Evolutionary conservation across 805 yeast species (phyloP), one percentile per base, ranked within the genome.

Genomic region (Blastobotrys muscicola): DNA sequence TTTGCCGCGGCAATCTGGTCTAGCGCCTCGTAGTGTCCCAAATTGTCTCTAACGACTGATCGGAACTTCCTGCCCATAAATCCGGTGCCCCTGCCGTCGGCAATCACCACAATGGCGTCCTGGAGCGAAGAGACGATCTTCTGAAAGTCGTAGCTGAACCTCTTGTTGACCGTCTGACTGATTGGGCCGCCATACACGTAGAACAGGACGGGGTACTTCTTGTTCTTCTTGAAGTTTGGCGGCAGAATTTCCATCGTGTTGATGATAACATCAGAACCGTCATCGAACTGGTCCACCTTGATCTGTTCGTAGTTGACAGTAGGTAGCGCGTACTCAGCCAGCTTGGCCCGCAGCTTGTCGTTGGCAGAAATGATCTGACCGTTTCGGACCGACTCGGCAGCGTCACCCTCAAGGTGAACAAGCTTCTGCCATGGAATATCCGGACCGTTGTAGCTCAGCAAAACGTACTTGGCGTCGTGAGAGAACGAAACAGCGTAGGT

Each of bases 61-160:
- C 95, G 76, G 67, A 80, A 92, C 41, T 74, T 59, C 41, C 80
- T 74, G 10, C 95, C 95, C 64, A 79, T 85, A 62, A 71, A 85
- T 0, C 97, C 97, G 1, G 98, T 92, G 29, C 98, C 98, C 53
- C 98, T 75, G 0, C 97, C 97, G 63, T 92, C 98, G 3, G 92
- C 94, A 1, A 95, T 84, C 1, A 92, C 95, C 7, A 92, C 95
- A 39, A 92, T 74, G 2, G 94, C 85, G 54, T 82, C 72, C 49
- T 84, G 68, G 52, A 80, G 80, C 1, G 95, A 75, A 0, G 95
- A 81, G 34, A 83, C 75, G 8, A 84, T 80, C 26, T 82, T 75
- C 48, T 89, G 82, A 62, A 86, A 89, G 7, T 74, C 70, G 29
- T 82, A 65, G 0, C 73, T 58, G 55, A 78, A 86, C 10, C 66